Percentiles rank a stretch among this genome's conserved stretches.
Conservation (phyloP, 2,329 filamentous ascomycete species). For the Colletotrichum plurivorum region DNA sequence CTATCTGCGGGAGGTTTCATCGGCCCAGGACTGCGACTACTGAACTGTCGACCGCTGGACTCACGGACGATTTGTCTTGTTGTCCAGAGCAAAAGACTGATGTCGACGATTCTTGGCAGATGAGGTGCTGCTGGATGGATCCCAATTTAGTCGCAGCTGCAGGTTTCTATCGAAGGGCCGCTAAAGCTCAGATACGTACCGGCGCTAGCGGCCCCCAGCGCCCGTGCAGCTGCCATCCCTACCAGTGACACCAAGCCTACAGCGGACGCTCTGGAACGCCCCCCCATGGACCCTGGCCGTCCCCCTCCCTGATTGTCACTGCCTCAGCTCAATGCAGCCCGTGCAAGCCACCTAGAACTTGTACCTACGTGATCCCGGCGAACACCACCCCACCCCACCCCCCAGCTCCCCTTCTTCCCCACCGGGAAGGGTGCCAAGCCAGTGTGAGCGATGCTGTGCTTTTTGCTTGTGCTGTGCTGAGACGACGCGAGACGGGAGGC, state of each 20-base stretch:
- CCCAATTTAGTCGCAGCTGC: slow-evolving; percentile 14
- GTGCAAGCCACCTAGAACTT: background rate
- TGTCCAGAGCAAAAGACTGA: too few relatives aligned
- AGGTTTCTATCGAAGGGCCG: background rate
- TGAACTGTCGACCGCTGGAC: too few relatives aligned
- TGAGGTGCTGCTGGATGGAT: slow-evolving; percentile 15
- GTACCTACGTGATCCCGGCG: background rate
- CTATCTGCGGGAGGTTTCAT: slow-evolving; percentile 7
- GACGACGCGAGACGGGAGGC: slow-evolving; percentile 24
- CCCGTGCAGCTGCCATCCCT: slow-evolving; percentile 33
- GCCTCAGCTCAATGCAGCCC: slow-evolving; percentile 17
- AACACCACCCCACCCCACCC: background rate
- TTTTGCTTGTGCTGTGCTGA: slow-evolving; percentile 29
- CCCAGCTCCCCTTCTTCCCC: background rate
- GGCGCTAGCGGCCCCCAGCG: slow-evolving; percentile 4
- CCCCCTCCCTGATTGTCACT: slow-evolving; percentile 36
- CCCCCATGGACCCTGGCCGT: slow-evolving; percentile 1
- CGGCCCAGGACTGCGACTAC: too few relatives aligned
- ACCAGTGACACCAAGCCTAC: slow-evolving; percentile 3
- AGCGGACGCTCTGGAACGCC: background rate
- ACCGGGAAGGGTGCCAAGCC: slow-evolving; percentile 18
- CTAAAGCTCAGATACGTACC: slow-evolving; percentile 26
- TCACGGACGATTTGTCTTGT: too few relatives aligned
- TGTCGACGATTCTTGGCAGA: slow-evolving; percentile 2
- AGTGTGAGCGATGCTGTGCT: slow-evolving; percentile 16